Percentiles rank a stretch among this genome's conserved stretches.
Conservation (phyloP, 345 rosid genomes). For the Syzygium aqueum region DNA sequence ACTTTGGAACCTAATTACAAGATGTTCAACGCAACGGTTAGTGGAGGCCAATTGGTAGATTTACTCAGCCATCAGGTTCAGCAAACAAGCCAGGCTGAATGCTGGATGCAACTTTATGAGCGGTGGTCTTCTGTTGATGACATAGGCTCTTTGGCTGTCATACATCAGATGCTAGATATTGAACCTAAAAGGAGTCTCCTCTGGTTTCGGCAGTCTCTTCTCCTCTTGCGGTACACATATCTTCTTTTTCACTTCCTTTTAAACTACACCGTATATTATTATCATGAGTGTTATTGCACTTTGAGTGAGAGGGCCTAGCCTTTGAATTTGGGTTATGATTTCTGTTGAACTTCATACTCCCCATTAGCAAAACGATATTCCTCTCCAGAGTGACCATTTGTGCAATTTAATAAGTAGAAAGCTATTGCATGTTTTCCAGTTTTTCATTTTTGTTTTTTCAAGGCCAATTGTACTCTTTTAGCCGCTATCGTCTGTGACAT, state of each 20-base stretch:
- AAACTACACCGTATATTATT: background rate
- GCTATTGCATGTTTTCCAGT: background rate
- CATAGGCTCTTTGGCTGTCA: constrained; percentile 77
- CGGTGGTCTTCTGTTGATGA: constrained; percentile 96
- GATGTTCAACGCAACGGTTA: constrained; percentile 52
- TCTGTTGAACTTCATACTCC: background rate
- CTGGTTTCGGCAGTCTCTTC: constrained; percentile 83
- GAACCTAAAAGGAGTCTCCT: constrained; percentile 73
- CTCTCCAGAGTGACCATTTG: background rate
- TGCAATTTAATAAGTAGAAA: background rate
- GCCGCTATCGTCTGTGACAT: background rate
- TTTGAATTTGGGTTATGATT: background rate
- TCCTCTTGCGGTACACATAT: constrained; percentile 58
- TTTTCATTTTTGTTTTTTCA: background rate
- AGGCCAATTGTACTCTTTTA: background rate
- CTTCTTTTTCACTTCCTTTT: background rate
- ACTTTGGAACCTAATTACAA: constrained; percentile 62
- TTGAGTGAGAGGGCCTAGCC: background rate
- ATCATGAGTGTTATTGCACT: background rate
- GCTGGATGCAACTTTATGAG: constrained; percentile 86
- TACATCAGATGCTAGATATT: constrained; percentile 73
- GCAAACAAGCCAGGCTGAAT: constrained; percentile 56
- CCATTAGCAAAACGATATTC: background rate
- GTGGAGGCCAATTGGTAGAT: constrained; percentile 45
- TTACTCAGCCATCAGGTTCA: constrained; percentile 35